Base-by-base conservation (phyloP, 176 grass and related monocot genomes). In the Aegilops umbellulata region DNA sequence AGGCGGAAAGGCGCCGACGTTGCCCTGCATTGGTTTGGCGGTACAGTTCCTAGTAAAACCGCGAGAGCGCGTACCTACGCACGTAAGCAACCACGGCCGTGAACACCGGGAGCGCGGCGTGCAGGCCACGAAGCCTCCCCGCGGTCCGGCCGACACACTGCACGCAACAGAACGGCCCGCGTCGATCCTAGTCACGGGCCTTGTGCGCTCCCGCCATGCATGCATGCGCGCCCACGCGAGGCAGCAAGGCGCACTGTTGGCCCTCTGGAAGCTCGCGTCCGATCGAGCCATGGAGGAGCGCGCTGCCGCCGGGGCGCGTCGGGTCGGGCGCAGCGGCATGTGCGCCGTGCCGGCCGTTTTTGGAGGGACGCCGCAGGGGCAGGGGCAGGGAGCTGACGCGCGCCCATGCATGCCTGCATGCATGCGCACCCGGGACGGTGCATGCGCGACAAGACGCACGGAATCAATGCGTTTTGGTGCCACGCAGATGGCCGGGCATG, bases 391-490 rank as follows among this genome's bases (percentile, higher is more conserved):
- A 30, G 35, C 34, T 15, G 86, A 31, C 34, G 68, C 27, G 63
- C 38, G 55, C 61, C 60, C 73, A 34, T 74, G 82, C 69, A 11
- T n/a, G 51, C 1, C 17, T 65, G 65, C 65, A 17, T 68, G 4
- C 32, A 8, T 68, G 63, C 46, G 46, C 6, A 6, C 46, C 46
- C 46, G 46, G 46, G 46, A 6, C 13, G 44, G 44, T 47, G 47
- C 51, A 19, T 22, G 23, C 71, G 24, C 73, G 87, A 81, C 83
- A 75, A 51, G 23, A 19, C 41, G 53, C 53, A 58, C 53, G 57
- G 74, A 72, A 83, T 87, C 65, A 87, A 86, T 83, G 89, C 74
- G 80, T 2, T 58, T 87, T 90, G 84, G 74, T 83, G 80, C 66
- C 66, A 80, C 84, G 80, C 80, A 20, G 41, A 8, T 86, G 88